Evolutionary conservation across 495 filamentous ascomycete species (phyloP), one percentile per base, ranked within the genome.

Genomic region (Cercophora samala): DNA sequence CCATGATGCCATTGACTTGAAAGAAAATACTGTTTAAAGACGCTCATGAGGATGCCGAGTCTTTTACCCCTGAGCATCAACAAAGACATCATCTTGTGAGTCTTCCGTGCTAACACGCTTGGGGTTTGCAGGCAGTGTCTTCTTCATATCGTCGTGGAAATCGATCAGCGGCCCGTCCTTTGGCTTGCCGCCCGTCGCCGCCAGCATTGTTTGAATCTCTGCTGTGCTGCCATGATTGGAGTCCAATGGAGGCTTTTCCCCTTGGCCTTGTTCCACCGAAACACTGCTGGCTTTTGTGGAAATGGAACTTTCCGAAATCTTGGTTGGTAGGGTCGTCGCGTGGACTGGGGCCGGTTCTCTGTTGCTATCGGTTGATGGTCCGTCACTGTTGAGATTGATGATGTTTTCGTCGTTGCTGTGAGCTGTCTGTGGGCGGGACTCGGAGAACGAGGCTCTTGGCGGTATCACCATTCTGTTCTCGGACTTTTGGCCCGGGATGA

Each of bases 401-500:
- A 85, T 67, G 37, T 85, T 77, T 32, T 53, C 73, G n/a, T 59
- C 63, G 4, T 24, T 42, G 37, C 15, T 32, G 53, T 51, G 37
- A 22, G 62, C 65, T 19, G 66, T 66, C 54, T 59, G 71, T 59
- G 53, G 62, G 53, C 65, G 58, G 52, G 62, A 61, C 2, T 63
- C 64, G 1, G 69, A 68, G 4, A 69, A 21, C 5, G 78, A 68
- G 0, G 69, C 61, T 53, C 72, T 71, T 21, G 76, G 76, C 11
- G 79, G 81, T 29, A 82, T 80, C 19, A 67, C 71, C 64, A 80
- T 79, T 69, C 73, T 75, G 24, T 75, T 71, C 54, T 67, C 79
- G 32, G 67, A 69, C 64, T 79, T 79, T 74, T 96, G 92, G 66
- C 93, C 93, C 62, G 83, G 83, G 37, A 98, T 75, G 73, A 99